Evolutionary conservation across 139 green algal genomes (phyloP).

Genomic region (Penium margaritaceum): DNA sequence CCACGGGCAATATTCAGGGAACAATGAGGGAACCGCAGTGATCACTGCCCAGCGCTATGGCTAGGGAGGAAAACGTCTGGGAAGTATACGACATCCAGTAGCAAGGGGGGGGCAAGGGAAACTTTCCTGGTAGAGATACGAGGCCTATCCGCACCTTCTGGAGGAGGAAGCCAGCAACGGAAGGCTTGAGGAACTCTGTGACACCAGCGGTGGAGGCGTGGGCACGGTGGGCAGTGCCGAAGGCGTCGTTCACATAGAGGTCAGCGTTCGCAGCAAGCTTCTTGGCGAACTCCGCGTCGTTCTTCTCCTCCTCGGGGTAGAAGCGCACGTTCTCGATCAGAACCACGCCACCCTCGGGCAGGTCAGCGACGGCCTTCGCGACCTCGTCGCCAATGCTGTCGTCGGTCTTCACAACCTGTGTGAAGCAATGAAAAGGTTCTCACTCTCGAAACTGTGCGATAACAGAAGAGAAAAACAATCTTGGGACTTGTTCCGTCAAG

Average conservation of each 20-base stretch:
- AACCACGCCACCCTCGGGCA: constrained; percentile 71
- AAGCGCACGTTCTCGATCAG: constrained; percentile 54
- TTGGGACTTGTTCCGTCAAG: no score
- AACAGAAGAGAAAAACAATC: no score
- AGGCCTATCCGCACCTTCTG: no score
- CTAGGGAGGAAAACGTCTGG: no score
- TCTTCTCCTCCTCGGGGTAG: constrained; percentile 89
- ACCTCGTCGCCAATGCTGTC: constrained; percentile 93
- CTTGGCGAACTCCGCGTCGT: constrained; percentile 84
- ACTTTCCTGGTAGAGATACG: no score
- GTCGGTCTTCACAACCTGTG: constrained; percentile 70
- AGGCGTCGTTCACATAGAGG: constrained; percentile 97
- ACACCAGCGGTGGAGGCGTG: constrained; percentile 96
- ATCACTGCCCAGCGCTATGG: no score
- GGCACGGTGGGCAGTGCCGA: constrained; percentile 94
- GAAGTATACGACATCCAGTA: no score
- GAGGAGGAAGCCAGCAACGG: constrained; percentile 80
- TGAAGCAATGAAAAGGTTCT: no score
- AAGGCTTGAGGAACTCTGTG: constrained; percentile 64
- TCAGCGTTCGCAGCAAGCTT: constrained; percentile 88
- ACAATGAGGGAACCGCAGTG: no score
- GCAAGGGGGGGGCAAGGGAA: no score
- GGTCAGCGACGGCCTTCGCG: constrained; percentile 54
- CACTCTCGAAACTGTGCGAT: no score
- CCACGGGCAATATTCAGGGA: no score